Evolutionary conservation across 306 rosid genomes (phyloP), one percentile per base, ranked within the genome.

Genomic region (Luffa aegyptiaca): DNA sequence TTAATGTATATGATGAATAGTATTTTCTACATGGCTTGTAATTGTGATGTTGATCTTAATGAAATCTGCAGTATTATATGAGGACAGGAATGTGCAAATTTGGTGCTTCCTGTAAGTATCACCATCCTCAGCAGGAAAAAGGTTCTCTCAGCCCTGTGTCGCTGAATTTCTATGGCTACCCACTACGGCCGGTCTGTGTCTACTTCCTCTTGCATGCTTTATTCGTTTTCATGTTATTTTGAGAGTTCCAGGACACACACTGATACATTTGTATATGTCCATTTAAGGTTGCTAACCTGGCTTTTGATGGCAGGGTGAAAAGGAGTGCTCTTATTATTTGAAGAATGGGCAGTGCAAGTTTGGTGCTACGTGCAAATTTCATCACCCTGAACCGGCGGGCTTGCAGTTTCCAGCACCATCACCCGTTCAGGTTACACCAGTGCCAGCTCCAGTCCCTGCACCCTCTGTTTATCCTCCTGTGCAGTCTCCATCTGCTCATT

Each of bases 261-360:
- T 13, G 4, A 21, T 46, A 12, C 21, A 13, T 48, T 48, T 71
- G 3, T 33, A 13, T 49, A 51, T 73, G 31, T 73, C 39, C 31
- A 5, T 80, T 41, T 63, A 35, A 72, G 56, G 42, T 41, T 66
- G 49, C 41, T 68, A 37, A 37, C 37, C 66, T 5, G 35, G 8
- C 17, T 81, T 74, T 85, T 83, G 55, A 21, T 81, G 80, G 83
- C 90, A 95, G 99, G 97, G 99, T 73, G 96, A 95, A 84, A 91
- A 91, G 84, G 99, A 95, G 83, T 96, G 99, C 80, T 90, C 99
- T 26, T 96, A 93, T 90, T 96, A 96, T 83, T 88, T 86, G 84
- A 96, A 96, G 87, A 96, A 92, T 20, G 97, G 98, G 69, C 97
- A 88, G 77, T 96, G 99, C 91, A 96, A 93, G 89, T 96, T 96